Evolutionary conservation across 2,329 filamentous ascomycete genomes (phyloP), one percentile per base, ranked within the genome.

Genomic region (Aspergillus pseudonomiae): DNA sequence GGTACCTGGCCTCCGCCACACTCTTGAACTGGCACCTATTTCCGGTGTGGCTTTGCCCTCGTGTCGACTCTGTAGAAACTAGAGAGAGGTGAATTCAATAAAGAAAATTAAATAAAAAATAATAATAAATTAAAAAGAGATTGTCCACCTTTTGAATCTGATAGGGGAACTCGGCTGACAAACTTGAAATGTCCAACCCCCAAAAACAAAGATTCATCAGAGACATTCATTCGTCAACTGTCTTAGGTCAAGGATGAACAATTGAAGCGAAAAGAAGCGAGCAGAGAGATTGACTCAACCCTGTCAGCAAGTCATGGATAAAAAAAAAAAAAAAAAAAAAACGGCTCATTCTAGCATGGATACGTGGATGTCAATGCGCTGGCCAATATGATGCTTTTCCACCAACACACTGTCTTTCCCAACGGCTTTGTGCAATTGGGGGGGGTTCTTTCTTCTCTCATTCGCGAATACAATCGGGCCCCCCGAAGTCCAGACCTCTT

Each of bases 321-420:
- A 55, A 62, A 63, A 61, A 62, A 55, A 60, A 64, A 21, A 59
- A 58, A 64, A 65, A 59, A 63, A 53, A n/a, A 12, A 3, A 21
- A 46, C n/a, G 24, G 24, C 9, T 14, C 24, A 19, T 50, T 30
- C 46, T 30, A 28, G 34, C 48, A 19, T 52, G 48, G 48, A 52
- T 52, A 52, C 14, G 4, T 50, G 26, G 26, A 4, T 50, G 46
- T 50, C 46, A 50, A 50, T 50, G 46, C 46, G 26, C 26, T 24
- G 26, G 30, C 46, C 26, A 50, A 30, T 50, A 50, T 50, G 6
- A 50, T 50, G n/a, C 24, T 16, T 28, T 50, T 26, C 46, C 46
- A 14, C 30, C 26, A 19, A 28, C 46, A 46, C 43, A 46, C 36
- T 19, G 39, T 41, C 16, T 41, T 16, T 24, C 24, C n/a, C n/a